Evolutionary conservation across 2,329 filamentous ascomycete species (phyloP).

Genomic region (Penicillium polonicum): DNA sequence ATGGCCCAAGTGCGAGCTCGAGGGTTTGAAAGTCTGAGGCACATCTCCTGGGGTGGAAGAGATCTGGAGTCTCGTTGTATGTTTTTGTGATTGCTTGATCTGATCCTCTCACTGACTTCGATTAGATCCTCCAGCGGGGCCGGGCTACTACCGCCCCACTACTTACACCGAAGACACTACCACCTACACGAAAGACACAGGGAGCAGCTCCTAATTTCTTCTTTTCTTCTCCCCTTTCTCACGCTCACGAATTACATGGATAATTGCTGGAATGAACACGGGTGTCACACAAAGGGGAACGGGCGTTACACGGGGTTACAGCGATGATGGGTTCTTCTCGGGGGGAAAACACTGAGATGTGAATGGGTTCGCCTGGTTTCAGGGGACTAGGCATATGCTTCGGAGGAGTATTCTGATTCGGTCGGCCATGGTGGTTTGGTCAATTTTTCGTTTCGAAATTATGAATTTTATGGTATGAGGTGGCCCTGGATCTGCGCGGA

Average conservation of each 20-base stretch:
- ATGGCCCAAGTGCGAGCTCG: slow-evolving; percentile 34
- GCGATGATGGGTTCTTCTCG: neutral
- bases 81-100: neutral
- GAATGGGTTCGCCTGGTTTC: neutral
- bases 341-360: neutral
- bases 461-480: neutral
- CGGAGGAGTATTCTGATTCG: neutral
- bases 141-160: slow-evolving; percentile 11
- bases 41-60: slow-evolving; percentile 20
- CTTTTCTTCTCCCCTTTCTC: neutral
- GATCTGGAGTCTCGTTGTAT: slow-evolving; percentile 28
- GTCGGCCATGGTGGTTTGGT: neutral
- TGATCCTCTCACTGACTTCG: slow-evolving; percentile 7
- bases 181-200: slow-evolving; percentile 2
- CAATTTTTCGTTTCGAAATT: neutral
- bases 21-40: slow-evolving; percentile 25
- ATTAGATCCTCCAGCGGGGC: slow-evolving; percentile 15
- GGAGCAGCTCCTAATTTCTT: neutral
- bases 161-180: slow-evolving; percentile 2
- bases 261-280: neutral
- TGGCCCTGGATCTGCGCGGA: neutral
- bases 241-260: neutral
- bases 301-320: slow-evolving; percentile 1
- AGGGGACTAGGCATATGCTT: neutral
- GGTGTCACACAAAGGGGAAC: neutral